Evolutionary conservation across 768 basidiomycete species (phyloP).

Genomic region (Chlorophyllum brunneum): DNA sequence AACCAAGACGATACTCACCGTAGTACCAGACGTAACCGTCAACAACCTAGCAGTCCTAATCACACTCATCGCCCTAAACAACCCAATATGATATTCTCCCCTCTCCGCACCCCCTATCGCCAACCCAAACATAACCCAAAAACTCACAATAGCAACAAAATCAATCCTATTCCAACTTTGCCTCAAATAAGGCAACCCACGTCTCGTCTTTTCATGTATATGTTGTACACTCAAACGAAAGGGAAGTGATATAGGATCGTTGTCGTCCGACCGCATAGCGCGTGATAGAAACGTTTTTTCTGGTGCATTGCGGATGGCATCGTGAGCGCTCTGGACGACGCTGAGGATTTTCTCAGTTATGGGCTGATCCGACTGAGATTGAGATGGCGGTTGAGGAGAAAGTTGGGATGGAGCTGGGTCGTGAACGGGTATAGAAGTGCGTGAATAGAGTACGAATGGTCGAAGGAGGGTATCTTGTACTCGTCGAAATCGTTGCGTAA

Average conservation of each 20-base stretch:
- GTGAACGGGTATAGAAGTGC: constrained; percentile 19
- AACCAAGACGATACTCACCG: constrained; percentile 44
- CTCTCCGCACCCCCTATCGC: constrained; percentile 67
- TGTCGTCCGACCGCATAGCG: constrained; percentile 39
- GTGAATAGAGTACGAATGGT: constrained; percentile 47
- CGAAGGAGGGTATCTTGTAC: constrained; percentile 45
- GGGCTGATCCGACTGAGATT: constrained; percentile 20
- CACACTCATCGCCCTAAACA: constrained; percentile 88
- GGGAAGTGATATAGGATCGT: constrained; percentile 51
- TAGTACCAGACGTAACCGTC: constrained; percentile 87
- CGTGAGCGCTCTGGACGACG: constrained; percentile 31
- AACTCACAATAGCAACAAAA: constrained; percentile 77
- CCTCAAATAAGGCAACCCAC: constrained; percentile 82
- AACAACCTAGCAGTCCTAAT: constrained; percentile 79
- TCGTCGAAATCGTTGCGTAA: constrained; percentile 41
- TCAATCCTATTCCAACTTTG: constrained; percentile 94
- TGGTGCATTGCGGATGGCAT: constrained; percentile 38
- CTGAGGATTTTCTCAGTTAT: constrained; percentile 25
- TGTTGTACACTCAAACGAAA: constrained; percentile 58
- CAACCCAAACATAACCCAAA: constrained; percentile 82
- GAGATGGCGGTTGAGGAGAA: constrained; percentile 6
- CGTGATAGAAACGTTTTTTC: constrained; percentile 49
- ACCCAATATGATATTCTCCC: constrained; percentile 67
- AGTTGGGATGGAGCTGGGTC: constrained; percentile 9
- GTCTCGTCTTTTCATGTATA: constrained; percentile 50